Evolutionary conservation across 2,329 filamentous ascomycete species (phyloP), one percentile per base, ranked within the genome.

Genomic region (Chrysoporthe puriensis): DNA sequence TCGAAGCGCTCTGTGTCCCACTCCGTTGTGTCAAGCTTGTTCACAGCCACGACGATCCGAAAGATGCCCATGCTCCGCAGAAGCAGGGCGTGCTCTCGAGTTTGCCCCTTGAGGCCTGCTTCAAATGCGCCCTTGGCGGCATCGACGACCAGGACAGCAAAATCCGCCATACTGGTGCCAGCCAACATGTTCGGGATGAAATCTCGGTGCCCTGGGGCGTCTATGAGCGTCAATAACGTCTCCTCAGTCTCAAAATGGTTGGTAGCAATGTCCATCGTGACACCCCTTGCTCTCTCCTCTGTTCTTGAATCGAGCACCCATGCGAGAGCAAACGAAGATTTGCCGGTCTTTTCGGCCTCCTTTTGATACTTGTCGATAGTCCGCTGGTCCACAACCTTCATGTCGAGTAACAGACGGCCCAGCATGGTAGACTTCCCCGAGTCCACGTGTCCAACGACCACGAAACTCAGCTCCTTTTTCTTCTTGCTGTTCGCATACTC

Each of bases 141-240:
- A 77, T 99, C 96, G 69, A 99, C 93, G 26, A 99, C 96, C 3
- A 99, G 83, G 0, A 99, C 91, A 0, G 94, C 96, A 78, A 98
- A 96, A 77, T 99, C 96, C 11, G 96, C 96, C 79, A 97, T 95
- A 68, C 92, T 96, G 3, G 95, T 94, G 16, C 96, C 96, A 2
- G 95, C 95, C 77, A 99, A 97, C 96, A 99, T 99, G 78, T 97
- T 99, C 0, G 96, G 96, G 26, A 99, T 94, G 76, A 98, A 99
- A 77, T 99, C 96, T 69, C 90, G 88, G 78, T 99, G 96, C 0
- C 96, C 96, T 0, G 96, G 96, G 0, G 96, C 95, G 77, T 99
- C 96, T 4, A 99, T 85, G 58, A 99, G 97, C 1, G 96, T 98
- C 75, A 98, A 98, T 13, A 86, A 87, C 0, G 93, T 96, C 63